Conservation (phyloP, 371 early-diverging fungal genomes). For the Vairimorpha ceranae region DNA sequence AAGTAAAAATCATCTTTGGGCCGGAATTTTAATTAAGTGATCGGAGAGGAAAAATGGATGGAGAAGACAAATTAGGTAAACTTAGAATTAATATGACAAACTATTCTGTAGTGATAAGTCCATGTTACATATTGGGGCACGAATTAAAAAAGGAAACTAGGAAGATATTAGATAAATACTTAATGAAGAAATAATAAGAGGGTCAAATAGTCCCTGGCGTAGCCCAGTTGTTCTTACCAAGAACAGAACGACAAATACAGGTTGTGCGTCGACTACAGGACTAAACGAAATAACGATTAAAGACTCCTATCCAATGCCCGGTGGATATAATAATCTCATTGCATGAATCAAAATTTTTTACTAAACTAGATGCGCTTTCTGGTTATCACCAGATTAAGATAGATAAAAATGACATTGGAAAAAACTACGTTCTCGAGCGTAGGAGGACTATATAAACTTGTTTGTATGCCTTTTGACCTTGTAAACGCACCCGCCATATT, state of each 20-base stretch:
- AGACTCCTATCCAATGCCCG: slow-evolving; percentile 22
- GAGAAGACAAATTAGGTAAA: not conserved
- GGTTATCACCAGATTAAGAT: slow-evolving; percentile 64
- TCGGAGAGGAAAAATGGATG: not conserved
- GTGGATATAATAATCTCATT: slow-evolving; percentile 35
- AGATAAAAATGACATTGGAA: slow-evolving; percentile 24
- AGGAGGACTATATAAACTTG: slow-evolving; percentile 59
- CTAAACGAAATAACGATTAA: slow-evolving; percentile 17
- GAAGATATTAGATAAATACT: slow-evolving; percentile 3
- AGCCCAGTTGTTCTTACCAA: not conserved
- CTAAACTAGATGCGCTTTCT: slow-evolving; percentile 59
- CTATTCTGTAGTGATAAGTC: not conserved
- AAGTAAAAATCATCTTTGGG: not conserved
- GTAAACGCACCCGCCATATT: slow-evolving; percentile 36
- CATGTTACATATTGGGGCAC: not conserved
- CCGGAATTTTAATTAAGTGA: not conserved
- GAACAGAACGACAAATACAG: not conserved
- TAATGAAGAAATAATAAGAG: slow-evolving; percentile 23
- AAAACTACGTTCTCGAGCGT: slow-evolving; percentile 61
- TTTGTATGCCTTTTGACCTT: slow-evolving; percentile 17
- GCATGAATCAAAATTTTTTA: slow-evolving; percentile 49
- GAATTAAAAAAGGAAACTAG: not conserved
- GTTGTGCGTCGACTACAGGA: slow-evolving; percentile 24
- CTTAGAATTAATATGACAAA: not conserved
- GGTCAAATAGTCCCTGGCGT: slow-evolving; percentile 9